Base-by-base conservation (phyloP, 1,139 yeast species). In the Taphrina deformans region DNA sequence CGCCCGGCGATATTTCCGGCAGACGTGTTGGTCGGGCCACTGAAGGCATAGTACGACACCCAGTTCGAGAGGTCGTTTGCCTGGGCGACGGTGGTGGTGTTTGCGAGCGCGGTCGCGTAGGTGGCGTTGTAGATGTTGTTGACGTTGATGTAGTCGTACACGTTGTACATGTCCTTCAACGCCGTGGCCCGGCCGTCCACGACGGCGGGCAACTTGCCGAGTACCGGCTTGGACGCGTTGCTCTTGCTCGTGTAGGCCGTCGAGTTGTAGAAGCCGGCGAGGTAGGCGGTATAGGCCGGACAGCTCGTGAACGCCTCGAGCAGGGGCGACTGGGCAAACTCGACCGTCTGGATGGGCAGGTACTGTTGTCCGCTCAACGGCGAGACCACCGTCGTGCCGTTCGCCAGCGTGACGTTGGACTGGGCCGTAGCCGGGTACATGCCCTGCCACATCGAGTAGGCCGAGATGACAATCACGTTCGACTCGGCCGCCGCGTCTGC, bases 371-470 rank as follows among this genome's bases (percentile, higher is more conserved):
- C 64, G 21, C 58, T 52, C 12, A 60, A 35, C 26, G 64, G 64
- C 29, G 64, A 60, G 7, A 52, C 38, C 31, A 60, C 58, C 26
- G 55, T 40, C 27, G 64, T 60, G n/a, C 64, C 64, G 12, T 60
- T 51, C n/a, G 64, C 51, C 41, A 60, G 21, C 12, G 64, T 60
- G 40, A 50, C 58, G 35, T 50, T 60, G 12, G 35, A 16, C 14
- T 38, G n/a, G 4, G 64, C 6, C 16, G 64, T 35, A 23, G 64
- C 58, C 4, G 64, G 64, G 40, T 60, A 60, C 26, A 60, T 51
- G 10, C 64, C 64, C 51, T 60, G 58, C 64, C 64, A 60, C 56
- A 60, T 50, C 29, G 64, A 50, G 33, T 60, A 60, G 21, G 64
- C 64, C n/a, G 58, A 50, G 21, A 50, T 29, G 31, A 60, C 56